Percentiles rank a stretch among this genome's conserved stretches.
Evolutionary conservation across 176 grass and related monocot species (phyloP).

Genomic region (Neostapfia colusana): DNA sequence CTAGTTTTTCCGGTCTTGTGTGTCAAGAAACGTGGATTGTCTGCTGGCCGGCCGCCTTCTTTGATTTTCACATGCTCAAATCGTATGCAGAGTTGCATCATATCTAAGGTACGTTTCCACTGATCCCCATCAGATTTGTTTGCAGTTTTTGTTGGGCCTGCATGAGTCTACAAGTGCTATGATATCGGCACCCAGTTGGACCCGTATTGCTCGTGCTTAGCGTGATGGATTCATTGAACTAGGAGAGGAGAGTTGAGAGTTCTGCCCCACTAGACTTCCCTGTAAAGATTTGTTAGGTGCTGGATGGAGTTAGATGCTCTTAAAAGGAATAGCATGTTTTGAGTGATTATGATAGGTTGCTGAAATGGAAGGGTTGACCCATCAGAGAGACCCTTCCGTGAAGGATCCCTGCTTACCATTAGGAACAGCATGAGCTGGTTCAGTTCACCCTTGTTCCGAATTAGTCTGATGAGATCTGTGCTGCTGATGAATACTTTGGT

Average conservation of each 20-base stretch:
- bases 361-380: conserved; percentile 3
- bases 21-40: conserved; percentile 19
- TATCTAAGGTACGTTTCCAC: background rate
- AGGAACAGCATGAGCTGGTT: background rate
- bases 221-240: background rate
- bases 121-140: conserved; percentile 1
- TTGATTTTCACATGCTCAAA: conserved; percentile 4
- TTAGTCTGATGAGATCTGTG: background rate
- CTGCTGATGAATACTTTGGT: background rate
- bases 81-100: background rate
- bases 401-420: background rate
- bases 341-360: background rate
- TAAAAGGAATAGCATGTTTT: background rate
- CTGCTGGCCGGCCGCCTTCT: background rate
- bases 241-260: background rate
- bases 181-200: background rate
- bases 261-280: background rate
- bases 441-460: background rate
- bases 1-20: conserved; percentile 8
- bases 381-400: background rate
- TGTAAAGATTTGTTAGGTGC: conserved; percentile 17
- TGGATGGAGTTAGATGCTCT: background rate
- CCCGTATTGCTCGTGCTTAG: background rate
- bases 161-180: background rate
- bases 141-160: background rate